phyloP scores from a whole-genome alignment of 495 filamentous ascomycete species.

The Neurospora pannonica region DNA sequence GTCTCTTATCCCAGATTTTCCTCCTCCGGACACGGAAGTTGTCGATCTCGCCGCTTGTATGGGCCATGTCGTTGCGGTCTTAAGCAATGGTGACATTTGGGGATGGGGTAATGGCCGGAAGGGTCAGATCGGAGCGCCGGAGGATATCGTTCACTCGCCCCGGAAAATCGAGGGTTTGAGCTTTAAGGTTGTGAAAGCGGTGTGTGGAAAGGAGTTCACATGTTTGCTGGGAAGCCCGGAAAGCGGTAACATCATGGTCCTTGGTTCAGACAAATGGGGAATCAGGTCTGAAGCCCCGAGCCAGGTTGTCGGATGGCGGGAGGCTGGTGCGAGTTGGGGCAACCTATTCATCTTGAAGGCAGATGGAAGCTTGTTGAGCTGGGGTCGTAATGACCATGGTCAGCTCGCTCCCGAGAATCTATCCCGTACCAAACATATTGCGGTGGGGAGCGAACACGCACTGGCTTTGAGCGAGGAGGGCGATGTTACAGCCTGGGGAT shows the following conservation, averaged over 20 bases:
- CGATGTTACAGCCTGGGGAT: conserved; percentile 72
- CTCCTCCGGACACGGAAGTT: conserved; percentile 42
- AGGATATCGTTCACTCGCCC: conserved; percentile 45
- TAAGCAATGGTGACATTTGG: conserved; percentile 66
- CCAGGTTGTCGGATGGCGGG: conserved; percentile 40
- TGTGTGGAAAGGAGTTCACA: conserved; percentile 78
- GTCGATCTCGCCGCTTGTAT: conserved; percentile 59
- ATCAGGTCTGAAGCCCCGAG: conserved; percentile 37
- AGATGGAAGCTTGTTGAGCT: conserved; percentile 47
- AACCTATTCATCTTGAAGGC: conserved; percentile 58
- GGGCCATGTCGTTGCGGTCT: conserved; percentile 62
- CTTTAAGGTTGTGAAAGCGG: conserved; percentile 50
- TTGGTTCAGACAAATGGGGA: conserved; percentile 65
- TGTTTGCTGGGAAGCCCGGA: conserved; percentile 48
- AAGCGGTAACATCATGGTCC: conserved; percentile 46
- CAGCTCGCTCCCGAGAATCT: conserved; percentile 59
- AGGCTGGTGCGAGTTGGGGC: conserved; percentile 71
- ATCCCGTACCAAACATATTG: conserved; percentile 44
- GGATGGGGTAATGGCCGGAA: conserved; percentile 84
- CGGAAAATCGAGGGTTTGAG: conserved; percentile 43
- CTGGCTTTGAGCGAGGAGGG: conserved; percentile 55
- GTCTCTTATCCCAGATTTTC: conserved; percentile 47
- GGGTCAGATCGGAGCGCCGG: conserved; percentile 61
- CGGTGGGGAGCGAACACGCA: conserved; percentile 80
- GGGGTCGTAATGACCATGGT: conserved; percentile 76